Evolutionary conservation across 345 rosid genomes (phyloP).

Genomic region (Moricandia moricandioides): DNA sequence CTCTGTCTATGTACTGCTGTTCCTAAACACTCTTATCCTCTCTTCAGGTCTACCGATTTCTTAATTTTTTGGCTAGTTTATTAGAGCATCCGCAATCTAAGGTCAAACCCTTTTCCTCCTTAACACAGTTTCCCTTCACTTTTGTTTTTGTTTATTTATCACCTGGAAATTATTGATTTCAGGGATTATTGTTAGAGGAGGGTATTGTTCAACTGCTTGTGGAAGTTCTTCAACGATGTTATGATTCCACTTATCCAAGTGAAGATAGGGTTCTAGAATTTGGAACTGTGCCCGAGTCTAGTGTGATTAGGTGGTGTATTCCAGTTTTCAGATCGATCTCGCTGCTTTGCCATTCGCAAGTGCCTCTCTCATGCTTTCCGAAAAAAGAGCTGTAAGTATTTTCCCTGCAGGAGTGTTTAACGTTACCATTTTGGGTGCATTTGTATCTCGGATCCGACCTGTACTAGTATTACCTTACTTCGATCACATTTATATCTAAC

Average conservation of each 20-base stretch:
- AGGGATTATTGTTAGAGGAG: slow-evolving; percentile 69
- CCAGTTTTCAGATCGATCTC: slow-evolving; percentile 73
- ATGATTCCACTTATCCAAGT: slow-evolving; percentile 52
- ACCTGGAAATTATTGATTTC: slow-evolving; percentile 27
- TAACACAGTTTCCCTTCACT: slow-evolving; percentile 8
- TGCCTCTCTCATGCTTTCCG: slow-evolving; percentile 40
- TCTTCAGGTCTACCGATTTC: slow-evolving; percentile 68
- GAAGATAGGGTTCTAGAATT: slow-evolving; percentile 45
- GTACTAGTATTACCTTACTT: slow-evolving; percentile 18
- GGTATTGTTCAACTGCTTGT: slow-evolving; percentile 56
- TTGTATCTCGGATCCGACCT: slow-evolving; percentile 2
- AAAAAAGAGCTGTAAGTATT: slow-evolving; percentile 59
- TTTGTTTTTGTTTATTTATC: neutral
- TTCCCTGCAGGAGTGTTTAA: slow-evolving; percentile 15
- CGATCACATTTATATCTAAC: slow-evolving; percentile 7
- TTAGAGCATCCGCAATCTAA: slow-evolving; percentile 86
- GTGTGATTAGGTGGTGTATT: slow-evolving; percentile 59
- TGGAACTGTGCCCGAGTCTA: slow-evolving; percentile 46
- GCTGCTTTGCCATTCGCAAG: slow-evolving; percentile 54
- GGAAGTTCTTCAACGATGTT: slow-evolving; percentile 66
- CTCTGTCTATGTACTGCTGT: slow-evolving; percentile 22
- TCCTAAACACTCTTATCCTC: slow-evolving; percentile 22
- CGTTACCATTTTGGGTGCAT: slow-evolving; percentile 1
- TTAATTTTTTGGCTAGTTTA: slow-evolving; percentile 70
- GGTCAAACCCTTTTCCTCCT: slow-evolving; percentile 45